phyloP scores from a whole-genome alignment of 768 basidiomycete genomes.

The Pulveroboletus sp. region DNA sequence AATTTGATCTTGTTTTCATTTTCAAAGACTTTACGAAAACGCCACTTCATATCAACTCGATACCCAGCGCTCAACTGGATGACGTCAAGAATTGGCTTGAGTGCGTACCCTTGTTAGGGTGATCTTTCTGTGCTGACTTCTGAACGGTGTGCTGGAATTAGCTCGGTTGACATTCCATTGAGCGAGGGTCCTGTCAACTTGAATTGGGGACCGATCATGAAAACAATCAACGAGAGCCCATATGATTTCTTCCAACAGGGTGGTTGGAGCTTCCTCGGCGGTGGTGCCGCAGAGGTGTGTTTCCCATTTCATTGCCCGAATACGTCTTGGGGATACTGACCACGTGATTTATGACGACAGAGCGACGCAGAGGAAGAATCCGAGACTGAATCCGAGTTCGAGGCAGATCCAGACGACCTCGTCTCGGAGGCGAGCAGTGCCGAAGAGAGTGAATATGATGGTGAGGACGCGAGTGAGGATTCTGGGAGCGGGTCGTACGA shows the following conservation, averaged over 20 bases:
- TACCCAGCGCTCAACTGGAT: conserved; percentile 85
- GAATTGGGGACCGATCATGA: conserved; percentile 99
- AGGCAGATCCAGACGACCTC: conserved; percentile 43
- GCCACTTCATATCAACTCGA: conserved; percentile 95
- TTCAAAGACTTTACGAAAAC: conserved; percentile 93
- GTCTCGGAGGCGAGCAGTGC: conserved; percentile 42
- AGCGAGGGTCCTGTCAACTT: conserved; percentile 95
- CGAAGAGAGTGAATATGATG: conserved; percentile 54
- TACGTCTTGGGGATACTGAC: conserved; percentile 28
- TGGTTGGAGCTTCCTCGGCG: conserved; percentile 93
- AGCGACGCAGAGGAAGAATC: conserved; percentile 60
- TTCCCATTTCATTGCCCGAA: conserved; percentile 3
- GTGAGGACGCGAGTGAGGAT: conserved; percentile 49
- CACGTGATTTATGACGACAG: conserved; percentile 38
- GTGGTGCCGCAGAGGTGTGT: conserved; percentile 64
- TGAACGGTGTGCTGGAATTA: conserved; percentile 28
- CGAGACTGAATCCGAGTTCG: conserved; percentile 67
- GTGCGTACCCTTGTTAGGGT: conserved; percentile 44
- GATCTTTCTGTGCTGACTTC: conserved; percentile 1
- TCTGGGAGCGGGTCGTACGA: conserved; percentile 64
- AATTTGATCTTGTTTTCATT: conserved; percentile 96
- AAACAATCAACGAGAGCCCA: conserved; percentile 94
- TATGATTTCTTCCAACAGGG: conserved; percentile 93
- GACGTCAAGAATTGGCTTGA: conserved; percentile 99
- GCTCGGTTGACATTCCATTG: conserved; percentile 95